Evolutionary conservation across 2,329 filamentous ascomycete species (phyloP).

Genomic region (Chalaropsis thielavioides): DNA sequence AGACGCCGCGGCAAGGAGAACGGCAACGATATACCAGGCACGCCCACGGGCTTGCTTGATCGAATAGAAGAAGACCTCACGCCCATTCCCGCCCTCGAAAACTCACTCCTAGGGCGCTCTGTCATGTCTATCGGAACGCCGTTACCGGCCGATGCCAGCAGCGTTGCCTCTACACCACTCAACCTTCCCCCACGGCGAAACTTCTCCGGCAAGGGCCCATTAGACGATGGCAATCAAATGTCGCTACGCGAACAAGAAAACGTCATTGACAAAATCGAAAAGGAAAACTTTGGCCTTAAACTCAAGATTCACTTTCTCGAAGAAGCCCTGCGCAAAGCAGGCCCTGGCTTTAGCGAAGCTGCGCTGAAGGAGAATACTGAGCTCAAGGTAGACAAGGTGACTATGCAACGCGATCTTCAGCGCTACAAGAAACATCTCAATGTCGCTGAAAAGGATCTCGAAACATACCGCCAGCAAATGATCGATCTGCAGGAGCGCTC

Average conservation of each 20-base stretch:
- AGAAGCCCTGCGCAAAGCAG: slow-evolving; percentile 72
- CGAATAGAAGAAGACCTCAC: slow-evolving; percentile 60
- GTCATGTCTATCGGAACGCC: slow-evolving; percentile 35
- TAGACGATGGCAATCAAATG: slow-evolving; percentile 78
- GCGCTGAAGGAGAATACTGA: slow-evolving; percentile 91
- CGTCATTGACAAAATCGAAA: slow-evolving; percentile 89
- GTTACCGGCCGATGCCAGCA: slow-evolving; percentile 49
- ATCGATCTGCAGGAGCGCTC: slow-evolving; percentile 69
- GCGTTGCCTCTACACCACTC: slow-evolving; percentile 69
- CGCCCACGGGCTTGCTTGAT: slow-evolving; percentile 45
- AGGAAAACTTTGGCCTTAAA: slow-evolving; percentile 95
- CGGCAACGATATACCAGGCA: slow-evolving; percentile 43
- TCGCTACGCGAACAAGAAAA: slow-evolving; percentile 91
- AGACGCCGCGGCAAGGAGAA: slow-evolving; percentile 47
- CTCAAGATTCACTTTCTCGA: slow-evolving; percentile 95
- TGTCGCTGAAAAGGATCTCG: slow-evolving; percentile 72
- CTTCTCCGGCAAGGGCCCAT: slow-evolving; percentile 44
- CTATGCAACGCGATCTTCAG: slow-evolving; percentile 74
- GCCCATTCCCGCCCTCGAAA: slow-evolving; percentile 57
- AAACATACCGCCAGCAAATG: slow-evolving; percentile 68
- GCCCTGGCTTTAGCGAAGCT: slow-evolving; percentile 76
- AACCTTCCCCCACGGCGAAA: slow-evolving; percentile 50
- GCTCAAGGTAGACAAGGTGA: slow-evolving; percentile 82
- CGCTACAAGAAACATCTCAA: slow-evolving; percentile 74
- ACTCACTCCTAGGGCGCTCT: slow-evolving; percentile 53